Percentiles rank a stretch among this genome's conserved stretches.
phyloP scores from a whole-genome alignment of 768 basidiomycete species.

The Pulveroboletus ravenelii region DNA sequence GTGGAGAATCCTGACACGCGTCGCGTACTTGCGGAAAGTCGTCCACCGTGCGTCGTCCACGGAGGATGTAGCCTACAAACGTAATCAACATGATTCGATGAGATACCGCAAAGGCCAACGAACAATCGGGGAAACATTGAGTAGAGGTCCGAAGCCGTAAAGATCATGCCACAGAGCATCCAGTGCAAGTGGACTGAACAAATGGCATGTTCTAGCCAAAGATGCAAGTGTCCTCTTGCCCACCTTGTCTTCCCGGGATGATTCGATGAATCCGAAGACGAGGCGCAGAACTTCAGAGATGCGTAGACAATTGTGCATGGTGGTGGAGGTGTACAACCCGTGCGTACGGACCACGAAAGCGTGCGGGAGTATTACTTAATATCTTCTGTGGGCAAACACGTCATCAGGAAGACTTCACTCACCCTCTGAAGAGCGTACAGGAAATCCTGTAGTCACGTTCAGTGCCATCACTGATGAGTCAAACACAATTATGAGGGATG shows the following conservation, averaged over 20 bases:
- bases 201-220: conserved; percentile 11
- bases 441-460: background rate
- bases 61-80: background rate
- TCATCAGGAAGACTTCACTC: background rate
- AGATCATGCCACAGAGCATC: conserved; percentile 13
- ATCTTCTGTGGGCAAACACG: background rate
- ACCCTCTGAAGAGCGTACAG: background rate
- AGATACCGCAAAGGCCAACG: background rate
- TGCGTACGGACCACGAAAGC: background rate
- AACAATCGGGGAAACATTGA: conserved; percentile 5
- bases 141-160: conserved; percentile 7
- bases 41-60: conserved; percentile 14
- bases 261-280: background rate
- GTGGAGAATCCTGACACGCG: conserved; percentile 15
- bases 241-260: background rate
- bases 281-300: conserved; percentile 11
- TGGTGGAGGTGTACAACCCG: background rate
- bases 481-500: too few species aligned
- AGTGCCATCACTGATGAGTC: background rate
- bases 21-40: conserved; percentile 21
- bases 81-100: background rate
- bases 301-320: conserved; percentile 37
- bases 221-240: conserved; percentile 6
- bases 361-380: background rate
- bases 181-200: conserved; percentile 12